Conservation (phyloP, 495 filamentous ascomycete genomes). For the Bacidia gigantensis region DNA sequence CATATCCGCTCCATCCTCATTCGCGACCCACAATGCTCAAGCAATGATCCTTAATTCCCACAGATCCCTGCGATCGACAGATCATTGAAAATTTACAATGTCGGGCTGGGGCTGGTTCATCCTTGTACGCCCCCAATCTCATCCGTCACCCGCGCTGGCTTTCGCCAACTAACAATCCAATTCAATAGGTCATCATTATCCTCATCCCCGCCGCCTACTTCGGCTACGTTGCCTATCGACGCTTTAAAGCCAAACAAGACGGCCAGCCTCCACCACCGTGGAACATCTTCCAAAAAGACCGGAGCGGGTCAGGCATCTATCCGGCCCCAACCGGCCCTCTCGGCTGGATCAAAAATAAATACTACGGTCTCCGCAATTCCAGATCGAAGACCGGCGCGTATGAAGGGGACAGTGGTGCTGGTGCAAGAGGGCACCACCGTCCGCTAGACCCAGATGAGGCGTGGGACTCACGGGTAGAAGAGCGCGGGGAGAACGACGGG, state of each 20-base stretch:
- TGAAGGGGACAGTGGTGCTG: constrained; percentile 32
- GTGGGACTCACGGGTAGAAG: constrained; percentile 49
- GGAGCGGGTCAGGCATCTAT: constrained; percentile 30
- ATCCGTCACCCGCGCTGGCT: not conserved
- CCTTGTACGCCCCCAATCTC: constrained; percentile 4
- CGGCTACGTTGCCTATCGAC: constrained; percentile 42
- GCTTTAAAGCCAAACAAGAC: constrained; percentile 45
- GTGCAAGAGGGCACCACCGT: not conserved
- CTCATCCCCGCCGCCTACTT: constrained; percentile 29
- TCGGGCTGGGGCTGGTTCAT: constrained; percentile 18
- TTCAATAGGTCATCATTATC: constrained; percentile 30
- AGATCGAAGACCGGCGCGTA: constrained; percentile 45
- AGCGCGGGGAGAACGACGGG: constrained; percentile 30
- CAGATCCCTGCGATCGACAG: not conserved
- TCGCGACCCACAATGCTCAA: not conserved
- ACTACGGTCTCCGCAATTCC: constrained; percentile 38
- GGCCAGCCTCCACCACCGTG: constrained; percentile 56
- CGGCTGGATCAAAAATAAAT: constrained; percentile 39
- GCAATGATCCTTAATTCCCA: not conserved
- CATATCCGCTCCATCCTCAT: not conserved
- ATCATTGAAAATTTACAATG: constrained; percentile 6
- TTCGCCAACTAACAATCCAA: not conserved
- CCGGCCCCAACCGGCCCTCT: constrained; percentile 43
- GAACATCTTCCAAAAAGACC: constrained; percentile 34
- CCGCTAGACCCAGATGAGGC: constrained; percentile 55